Conservation (phyloP, 2,329 filamentous ascomycete species). For the Paraconiothyrium sp. region DNA sequence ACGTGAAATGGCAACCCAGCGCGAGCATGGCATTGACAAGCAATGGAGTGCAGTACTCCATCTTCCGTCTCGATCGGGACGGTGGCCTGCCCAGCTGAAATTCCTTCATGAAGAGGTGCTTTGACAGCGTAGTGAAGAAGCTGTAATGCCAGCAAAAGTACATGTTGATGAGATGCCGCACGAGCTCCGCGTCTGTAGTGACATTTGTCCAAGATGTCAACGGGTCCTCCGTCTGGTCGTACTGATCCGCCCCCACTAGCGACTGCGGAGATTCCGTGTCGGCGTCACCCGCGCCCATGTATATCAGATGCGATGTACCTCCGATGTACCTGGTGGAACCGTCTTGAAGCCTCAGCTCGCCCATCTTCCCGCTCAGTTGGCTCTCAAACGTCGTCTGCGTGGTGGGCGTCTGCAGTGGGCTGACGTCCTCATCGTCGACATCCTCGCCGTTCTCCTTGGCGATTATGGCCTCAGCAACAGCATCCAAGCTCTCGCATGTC, state of each 20-base stretch:
- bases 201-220: conserved; percentile 88
- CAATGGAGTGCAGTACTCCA: conserved; percentile 84
- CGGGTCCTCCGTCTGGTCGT: conserved; percentile 69
- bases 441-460: conserved; percentile 61
- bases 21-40: conserved; percentile 95
- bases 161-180: conserved; percentile 92
- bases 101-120: conserved; percentile 85
- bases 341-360: conserved; percentile 85
- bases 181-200: conserved; percentile 78
- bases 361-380: conserved; percentile 91
- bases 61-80: conserved; percentile 59
- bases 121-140: conserved; percentile 92
- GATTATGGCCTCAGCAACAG: conserved; percentile 68
- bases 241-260: conserved; percentile 56
- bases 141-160: conserved; percentile 99
- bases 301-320: conserved; percentile 92
- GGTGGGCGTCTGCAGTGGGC: conserved; percentile 43
- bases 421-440: conserved; percentile 54
- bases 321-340: conserved; percentile 91
- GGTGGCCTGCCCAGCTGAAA: conserved; percentile 76
- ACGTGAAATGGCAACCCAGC: conserved; percentile 92
- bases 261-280: conserved; percentile 39
- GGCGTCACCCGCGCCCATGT: conserved; percentile 61
- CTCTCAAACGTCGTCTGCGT: conserved; percentile 68
- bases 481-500: conserved; percentile 78